phyloP scores from a whole-genome alignment of 2,329 filamentous ascomycete species.

The Fusarium albosuccineum region DNA sequence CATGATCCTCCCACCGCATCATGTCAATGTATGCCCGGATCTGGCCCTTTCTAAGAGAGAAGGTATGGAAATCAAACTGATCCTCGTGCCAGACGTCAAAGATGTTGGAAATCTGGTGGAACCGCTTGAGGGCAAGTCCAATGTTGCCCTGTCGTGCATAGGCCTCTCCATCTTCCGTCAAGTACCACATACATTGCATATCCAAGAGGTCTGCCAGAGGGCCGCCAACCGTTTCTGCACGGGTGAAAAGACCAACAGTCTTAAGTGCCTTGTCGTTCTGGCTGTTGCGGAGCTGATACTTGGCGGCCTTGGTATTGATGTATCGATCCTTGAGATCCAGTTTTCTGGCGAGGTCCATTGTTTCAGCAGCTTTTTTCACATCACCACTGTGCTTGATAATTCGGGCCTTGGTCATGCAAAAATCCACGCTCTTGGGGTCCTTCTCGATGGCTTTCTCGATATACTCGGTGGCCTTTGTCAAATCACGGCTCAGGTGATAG shows the following conservation, averaged over 20 bases:
- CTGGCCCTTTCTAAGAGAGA: slow-evolving; percentile 96
- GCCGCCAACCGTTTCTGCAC: slow-evolving; percentile 88
- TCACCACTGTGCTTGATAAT: slow-evolving; percentile 94
- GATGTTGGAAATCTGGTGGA: slow-evolving; percentile 88
- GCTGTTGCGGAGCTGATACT: slow-evolving; percentile 94
- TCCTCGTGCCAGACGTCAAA: slow-evolving; percentile 99
- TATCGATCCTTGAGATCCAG: slow-evolving; percentile 93
- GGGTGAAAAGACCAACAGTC: slow-evolving; percentile 94
- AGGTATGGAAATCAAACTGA: slow-evolving; percentile 98
- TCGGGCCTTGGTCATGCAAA: slow-evolving; percentile 93
- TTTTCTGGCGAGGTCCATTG: slow-evolving; percentile 88
- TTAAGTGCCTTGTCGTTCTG: slow-evolving; percentile 87
- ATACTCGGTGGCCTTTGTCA: slow-evolving; percentile 83
- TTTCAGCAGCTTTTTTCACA: slow-evolving; percentile 80
- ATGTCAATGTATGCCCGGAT: slow-evolving; percentile 96
- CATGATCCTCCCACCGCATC: slow-evolving; percentile 93
- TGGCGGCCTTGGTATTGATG: slow-evolving; percentile 98
- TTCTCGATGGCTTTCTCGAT: slow-evolving; percentile 87
- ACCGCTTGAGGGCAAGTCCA: slow-evolving; percentile 90
- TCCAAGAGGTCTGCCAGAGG: slow-evolving; percentile 92
- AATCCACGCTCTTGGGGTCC: slow-evolving; percentile 86
- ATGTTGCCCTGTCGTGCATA: slow-evolving; percentile 85
- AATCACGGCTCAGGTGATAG: slow-evolving; percentile 87
- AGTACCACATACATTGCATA: slow-evolving; percentile 98
- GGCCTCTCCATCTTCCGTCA: slow-evolving; percentile 94